These are phyloP conservation scores for Jaenimonas drosophilae DNA, from an alignment of 208 protist species.

Conservation along the genomic window DNA sequence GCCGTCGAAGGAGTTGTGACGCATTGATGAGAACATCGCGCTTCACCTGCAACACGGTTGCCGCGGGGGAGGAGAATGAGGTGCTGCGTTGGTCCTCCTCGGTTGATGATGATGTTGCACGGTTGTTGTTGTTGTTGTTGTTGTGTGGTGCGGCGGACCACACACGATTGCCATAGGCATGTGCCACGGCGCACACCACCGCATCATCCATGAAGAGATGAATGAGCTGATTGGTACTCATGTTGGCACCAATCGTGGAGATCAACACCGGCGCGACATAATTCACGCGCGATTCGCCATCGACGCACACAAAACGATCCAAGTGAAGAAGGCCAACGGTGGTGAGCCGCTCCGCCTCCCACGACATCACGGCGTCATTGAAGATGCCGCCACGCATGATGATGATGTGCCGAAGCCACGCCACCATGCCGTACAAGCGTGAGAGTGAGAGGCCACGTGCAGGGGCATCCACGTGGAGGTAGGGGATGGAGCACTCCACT, in stretches of 20 bases:
- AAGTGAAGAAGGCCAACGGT: background rate
- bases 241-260: slow-evolving; percentile 45
- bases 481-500: slow-evolving; percentile 33
- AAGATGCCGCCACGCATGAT: slow-evolving; percentile 1
- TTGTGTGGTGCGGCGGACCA: no score
- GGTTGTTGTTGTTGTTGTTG: slow-evolving; percentile 3
- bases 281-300: no score
- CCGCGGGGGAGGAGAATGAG: no score
- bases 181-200: slow-evolving; percentile 45
- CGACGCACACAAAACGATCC: background rate
- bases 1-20: slow-evolving; percentile 33
- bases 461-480: background rate
- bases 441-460: background rate
- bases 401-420: background rate
- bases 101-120: background rate
- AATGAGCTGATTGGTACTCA: slow-evolving; percentile 82
- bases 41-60: slow-evolving; percentile 12
- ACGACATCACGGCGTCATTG: background rate
- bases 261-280: slow-evolving; percentile 8
- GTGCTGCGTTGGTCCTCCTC: slow-evolving; percentile 5
- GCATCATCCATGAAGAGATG: slow-evolving; percentile 81
- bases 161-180: slow-evolving; percentile 10
- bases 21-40: slow-evolving; percentile 21
- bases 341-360: background rate
- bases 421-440: background rate